Base-by-base conservation (phyloP, 2,329 filamentous ascomycete genomes). In the Fusarium liriodendri region DNA sequence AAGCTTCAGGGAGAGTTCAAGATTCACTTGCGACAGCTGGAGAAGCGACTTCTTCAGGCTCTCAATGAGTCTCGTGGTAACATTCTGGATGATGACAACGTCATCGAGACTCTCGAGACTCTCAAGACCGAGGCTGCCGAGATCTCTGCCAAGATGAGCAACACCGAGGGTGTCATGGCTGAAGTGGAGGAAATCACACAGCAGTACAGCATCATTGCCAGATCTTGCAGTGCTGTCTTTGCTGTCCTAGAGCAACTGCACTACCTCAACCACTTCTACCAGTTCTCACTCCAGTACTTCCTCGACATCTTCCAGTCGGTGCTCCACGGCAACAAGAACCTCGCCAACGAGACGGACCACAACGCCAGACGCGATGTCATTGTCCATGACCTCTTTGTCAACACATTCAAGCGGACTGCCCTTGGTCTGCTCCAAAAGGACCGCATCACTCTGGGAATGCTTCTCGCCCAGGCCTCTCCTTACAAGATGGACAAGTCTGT, bases 1-100 rank as follows among this genome's bases (percentile, higher is more conserved):
- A 99, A 99, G 86, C 90, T 98, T 79, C 97, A 99, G 85, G 97
- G 97, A 79, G 97, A 99, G 84, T 99, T 99, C 89, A 98, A 97
- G 85, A 92, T 98, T n/a, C 96, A 98, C 84, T 90, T 99, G 50
- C 93, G 97, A 72, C 94, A 97, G 82, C 89, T 99, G 32, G 97
- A 99, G 87, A 98, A 98, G 85, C 92, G 94, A 66, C 88, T 99
- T 61, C 87, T 99, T 57, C 95, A 98, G 82, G 96, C 97, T 29
- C 91, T 99, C 80, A 99, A 99, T 80, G 96, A 98, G 83, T 98
- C 96, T 65, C 94, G 95, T 60, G 97, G 97, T 77, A 99, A 99
- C 79, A 99, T 99, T 78, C 90, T 99, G 54, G 97, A 99, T 81
- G 97, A 99, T 79, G 97, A 99, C 84, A 95, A 97, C 76, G 97